Conservation (phyloP, 345 rosid genomes). For the Erucastrum elatum region DNA sequence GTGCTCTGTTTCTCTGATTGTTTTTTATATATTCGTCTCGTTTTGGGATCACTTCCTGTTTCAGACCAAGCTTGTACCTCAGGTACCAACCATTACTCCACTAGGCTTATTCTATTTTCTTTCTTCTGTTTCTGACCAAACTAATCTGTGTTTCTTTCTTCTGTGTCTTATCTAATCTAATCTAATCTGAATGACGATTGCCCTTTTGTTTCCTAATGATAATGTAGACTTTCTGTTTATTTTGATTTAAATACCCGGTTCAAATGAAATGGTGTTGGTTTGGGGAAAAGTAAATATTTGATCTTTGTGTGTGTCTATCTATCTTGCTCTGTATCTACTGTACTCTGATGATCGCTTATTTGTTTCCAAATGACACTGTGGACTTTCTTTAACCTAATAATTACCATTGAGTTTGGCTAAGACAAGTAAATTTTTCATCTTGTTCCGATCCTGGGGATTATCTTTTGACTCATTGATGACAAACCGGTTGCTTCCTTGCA, state of each 20-base stretch:
- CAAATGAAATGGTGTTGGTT: not conserved
- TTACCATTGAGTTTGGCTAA: too few species aligned
- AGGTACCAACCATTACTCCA: not conserved
- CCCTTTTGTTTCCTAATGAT: not conserved
- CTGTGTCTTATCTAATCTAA: too few species aligned
- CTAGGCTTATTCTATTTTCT: not conserved
- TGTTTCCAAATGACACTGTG: not conserved
- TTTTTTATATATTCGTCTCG: not conserved
- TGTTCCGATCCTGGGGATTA: too few species aligned
- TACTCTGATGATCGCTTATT: too few species aligned
- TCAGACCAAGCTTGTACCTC: not conserved
- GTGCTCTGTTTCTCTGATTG: not conserved
- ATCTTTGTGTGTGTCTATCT: too few species aligned
- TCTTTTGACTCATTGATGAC: not conserved
- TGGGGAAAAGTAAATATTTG: not conserved
- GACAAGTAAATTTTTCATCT: too few species aligned
- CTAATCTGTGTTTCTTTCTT: too few species aligned
- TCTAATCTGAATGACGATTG: too few species aligned
- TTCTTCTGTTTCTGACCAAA: not conserved
- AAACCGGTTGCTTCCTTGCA: not conserved
- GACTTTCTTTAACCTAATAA: not conserved
- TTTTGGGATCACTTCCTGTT: not conserved
- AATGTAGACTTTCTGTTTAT: not conserved
- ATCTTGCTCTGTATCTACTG: too few species aligned
- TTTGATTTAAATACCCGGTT: not conserved